Percentiles rank a stretch among this genome's conserved stretches.
These are phyloP conservation scores for Penstemon davidsonii DNA, from an alignment of 257 asterid species.

Conservation along the genomic window DNA sequence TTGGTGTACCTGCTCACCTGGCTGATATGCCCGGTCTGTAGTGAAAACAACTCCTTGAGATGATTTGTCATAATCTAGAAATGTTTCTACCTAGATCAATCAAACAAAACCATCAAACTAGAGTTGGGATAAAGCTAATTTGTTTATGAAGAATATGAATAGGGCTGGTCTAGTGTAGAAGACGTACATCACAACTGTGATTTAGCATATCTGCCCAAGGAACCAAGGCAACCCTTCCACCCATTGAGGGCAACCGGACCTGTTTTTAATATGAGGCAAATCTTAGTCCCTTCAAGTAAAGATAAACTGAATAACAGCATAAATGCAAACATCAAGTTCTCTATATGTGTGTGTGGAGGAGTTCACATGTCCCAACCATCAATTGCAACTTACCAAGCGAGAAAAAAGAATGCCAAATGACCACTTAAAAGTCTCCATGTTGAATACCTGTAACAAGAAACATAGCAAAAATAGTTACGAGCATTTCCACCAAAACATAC, in stretches of 20 bases:
- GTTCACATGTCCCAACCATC: neutral
- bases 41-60: conserved; percentile 87
- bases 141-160: conserved; percentile 15
- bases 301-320: neutral
- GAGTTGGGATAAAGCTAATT: conserved; percentile 19
- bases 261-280: conserved; percentile 29
- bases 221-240: conserved; percentile 89
- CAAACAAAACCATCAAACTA: conserved; percentile 28
- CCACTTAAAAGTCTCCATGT: conserved; percentile 83
- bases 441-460: conserved; percentile 63
- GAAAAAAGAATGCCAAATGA: conserved; percentile 94
- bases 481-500: neutral
- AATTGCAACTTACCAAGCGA: conserved; percentile 71
- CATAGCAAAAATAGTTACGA: conserved; percentile 23
- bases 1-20: conserved; percentile 97
- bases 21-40: conserved; percentile 89
- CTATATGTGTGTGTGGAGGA: neutral
- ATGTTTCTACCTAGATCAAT: conserved; percentile 68
- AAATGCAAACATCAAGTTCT: neutral
- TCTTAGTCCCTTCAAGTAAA: neutral
- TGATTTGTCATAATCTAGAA: conserved; percentile 86
- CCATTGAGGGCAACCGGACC: conserved; percentile 90
- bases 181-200: conserved; percentile 78
- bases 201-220: conserved; percentile 99
- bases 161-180: neutral